Conservation (phyloP, 140 eudicot genomes). For the Bidens hawaiensis region DNA sequence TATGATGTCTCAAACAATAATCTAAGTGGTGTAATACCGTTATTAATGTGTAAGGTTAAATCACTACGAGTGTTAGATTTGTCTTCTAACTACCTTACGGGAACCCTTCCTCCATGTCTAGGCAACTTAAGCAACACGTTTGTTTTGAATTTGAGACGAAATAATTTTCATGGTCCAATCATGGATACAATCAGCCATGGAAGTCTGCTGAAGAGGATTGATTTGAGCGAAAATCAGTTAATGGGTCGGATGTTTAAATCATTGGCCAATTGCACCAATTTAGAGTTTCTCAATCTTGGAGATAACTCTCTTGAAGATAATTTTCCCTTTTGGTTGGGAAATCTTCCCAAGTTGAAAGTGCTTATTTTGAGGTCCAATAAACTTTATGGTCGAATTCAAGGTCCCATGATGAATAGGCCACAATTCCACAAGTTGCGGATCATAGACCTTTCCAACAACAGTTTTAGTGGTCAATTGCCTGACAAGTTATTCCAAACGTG, state of each 20-base stretch:
- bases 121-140: constrained; percentile 1
- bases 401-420: background rate
- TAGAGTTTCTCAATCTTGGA: constrained; percentile 13
- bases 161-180: constrained; percentile 12
- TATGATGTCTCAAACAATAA: background rate
- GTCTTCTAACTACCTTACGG: constrained; percentile 24
- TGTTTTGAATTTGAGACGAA: background rate
- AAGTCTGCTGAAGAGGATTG: background rate
- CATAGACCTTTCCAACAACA: constrained; percentile 28
- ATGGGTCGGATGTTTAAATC: constrained; percentile 7
- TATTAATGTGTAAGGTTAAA: constrained; percentile 8
- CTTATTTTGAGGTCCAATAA: constrained; percentile 23
- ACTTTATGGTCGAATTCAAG: constrained; percentile 13
- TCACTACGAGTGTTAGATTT: constrained; percentile 13
- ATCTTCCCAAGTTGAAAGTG: constrained; percentile 6
- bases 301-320: constrained; percentile 9
- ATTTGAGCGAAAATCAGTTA: constrained; percentile 19
- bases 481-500: background rate
- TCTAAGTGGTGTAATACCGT: constrained; percentile 13
- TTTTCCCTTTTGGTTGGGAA: constrained; percentile 28
- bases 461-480: constrained; percentile 18
- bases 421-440: constrained; percentile 15
- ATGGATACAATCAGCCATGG: background rate
- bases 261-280: constrained; percentile 10
- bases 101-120: constrained; percentile 30